Evolutionary conservation across 208 protist genomes (phyloP), one percentile per base, ranked within the genome.

Genomic region (Trypanosomatidae sp.): DNA sequence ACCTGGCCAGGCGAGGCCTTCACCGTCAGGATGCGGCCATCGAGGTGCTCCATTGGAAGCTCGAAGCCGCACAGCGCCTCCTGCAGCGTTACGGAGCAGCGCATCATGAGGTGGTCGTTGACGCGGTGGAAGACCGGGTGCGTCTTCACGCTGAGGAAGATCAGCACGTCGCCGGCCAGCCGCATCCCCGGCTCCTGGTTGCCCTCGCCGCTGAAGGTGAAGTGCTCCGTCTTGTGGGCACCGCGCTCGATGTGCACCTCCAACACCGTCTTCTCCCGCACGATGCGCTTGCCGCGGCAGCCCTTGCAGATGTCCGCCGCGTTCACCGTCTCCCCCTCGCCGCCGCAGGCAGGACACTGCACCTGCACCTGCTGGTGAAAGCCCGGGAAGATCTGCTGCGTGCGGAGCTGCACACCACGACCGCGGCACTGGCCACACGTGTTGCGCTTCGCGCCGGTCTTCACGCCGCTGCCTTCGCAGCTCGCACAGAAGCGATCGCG

Each of bases 191-290:
- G 95, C 71, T 92, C 92, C 76, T 99, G 95, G 55, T 99, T 98
- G 62, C 97, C 98, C 73, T 99, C 98, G 56, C 98, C 98, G 50
- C 66, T 53, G 83, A 99, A 99, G 4, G 86, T 87, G 70, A 99
- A 97, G 77, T 98, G 97, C 81, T 99, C 97, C 55, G 94, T 94
- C 53, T 94, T 76, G 75, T 95, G 87, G 97, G 99, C 99, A 69
- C 99, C 99, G 66, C 96, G 95, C 53, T 99, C 98, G 62, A 99
- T 94, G 67, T 98, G 87, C 36, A 99, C 95, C 80, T 99, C 98
- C 56, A 99, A 95, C 46, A 99, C 87, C 87, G 99, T 99, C 73
- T 97, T 95, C 43, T 99, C 98, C 80, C 96, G 92, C 43, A 94
- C 75, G 43, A 97, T 93, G 88, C 99, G 99, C 66, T 97, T 87